These are phyloP conservation scores for Dryas octopetala DNA, from an alignment of 306 rosid species.

Conservation along the genomic window DNA sequence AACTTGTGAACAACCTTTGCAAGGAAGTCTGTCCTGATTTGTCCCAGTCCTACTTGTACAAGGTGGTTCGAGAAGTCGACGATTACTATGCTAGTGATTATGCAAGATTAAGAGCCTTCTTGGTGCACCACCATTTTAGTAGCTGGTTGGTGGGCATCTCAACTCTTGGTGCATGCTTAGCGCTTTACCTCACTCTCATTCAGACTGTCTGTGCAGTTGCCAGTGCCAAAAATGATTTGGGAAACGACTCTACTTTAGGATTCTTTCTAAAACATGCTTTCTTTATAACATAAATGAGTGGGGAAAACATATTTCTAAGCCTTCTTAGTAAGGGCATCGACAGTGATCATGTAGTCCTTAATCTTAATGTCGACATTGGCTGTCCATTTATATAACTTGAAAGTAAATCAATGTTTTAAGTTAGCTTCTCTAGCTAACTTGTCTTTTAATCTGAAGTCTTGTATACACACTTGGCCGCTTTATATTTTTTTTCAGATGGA, in stretches of 20 bases:
- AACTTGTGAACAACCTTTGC: constrained; percentile 38
- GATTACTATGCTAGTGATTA: not conserved
- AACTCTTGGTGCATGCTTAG: constrained; percentile 39
- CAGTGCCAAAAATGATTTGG: rapidly evolving
- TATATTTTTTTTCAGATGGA: too few relatives aligned
- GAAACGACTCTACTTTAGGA: not conserved
- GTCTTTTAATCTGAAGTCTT: too few relatives aligned
- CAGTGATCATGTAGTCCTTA: not conserved
- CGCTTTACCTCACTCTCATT: constrained; percentile 31
- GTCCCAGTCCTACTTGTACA: constrained; percentile 35
- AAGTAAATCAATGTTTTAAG: too few relatives aligned
- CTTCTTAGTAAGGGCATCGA: not conserved
- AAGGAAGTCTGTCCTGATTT: constrained; percentile 32
- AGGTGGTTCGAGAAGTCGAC: constrained; percentile 32
- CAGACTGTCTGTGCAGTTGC: constrained; percentile 28
- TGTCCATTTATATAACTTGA: too few relatives aligned
- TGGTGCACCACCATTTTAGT: constrained; percentile 39
- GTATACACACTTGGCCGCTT: too few relatives aligned
- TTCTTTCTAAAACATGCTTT: not conserved
- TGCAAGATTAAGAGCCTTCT: constrained; percentile 25
- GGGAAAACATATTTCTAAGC: not conserved
- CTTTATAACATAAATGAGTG: not conserved
- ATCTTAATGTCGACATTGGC: too few relatives aligned
- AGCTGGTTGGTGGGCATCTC: constrained; percentile 48
- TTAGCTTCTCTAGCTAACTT: too few relatives aligned